A percentile compares a stretch with the other conserved stretches of the same genome.
Conservation (phyloP, 2,329 filamentous ascomycete genomes). For the Lecanicillium sp. region DNA sequence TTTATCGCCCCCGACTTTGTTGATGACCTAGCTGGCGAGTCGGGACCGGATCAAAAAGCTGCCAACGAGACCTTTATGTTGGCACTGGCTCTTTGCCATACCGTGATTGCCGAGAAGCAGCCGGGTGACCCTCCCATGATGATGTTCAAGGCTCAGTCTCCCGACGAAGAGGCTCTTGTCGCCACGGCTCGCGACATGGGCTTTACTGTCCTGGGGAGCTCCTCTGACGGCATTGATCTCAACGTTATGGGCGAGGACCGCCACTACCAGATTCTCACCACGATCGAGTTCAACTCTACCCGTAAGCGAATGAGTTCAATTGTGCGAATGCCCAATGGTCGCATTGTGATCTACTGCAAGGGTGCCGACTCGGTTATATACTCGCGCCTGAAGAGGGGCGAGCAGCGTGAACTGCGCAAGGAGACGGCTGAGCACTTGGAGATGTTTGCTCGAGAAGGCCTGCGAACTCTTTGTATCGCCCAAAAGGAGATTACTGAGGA, state of each 20-base stretch:
- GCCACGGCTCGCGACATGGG: slow-evolving; percentile 92
- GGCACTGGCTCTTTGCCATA: slow-evolving; percentile 89
- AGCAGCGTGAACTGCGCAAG: slow-evolving; percentile 76
- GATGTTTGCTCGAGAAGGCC: slow-evolving; percentile 90
- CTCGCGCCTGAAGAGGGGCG: slow-evolving; percentile 74
- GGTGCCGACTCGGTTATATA: slow-evolving; percentile 97
- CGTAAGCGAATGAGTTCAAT: slow-evolving; percentile 98
- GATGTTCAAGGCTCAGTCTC: slow-evolving; percentile 93
- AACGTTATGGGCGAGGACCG: slow-evolving; percentile 83
- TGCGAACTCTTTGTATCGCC: slow-evolving; percentile 91
- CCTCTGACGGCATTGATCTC: slow-evolving; percentile 72
- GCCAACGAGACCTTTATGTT: slow-evolving; percentile 92
- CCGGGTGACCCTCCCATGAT: slow-evolving; percentile 89
- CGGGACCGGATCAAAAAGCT: slow-evolving; percentile 65
- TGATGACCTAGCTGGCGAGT: slow-evolving; percentile 69
- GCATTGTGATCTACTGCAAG: slow-evolving; percentile 91
- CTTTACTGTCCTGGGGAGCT: slow-evolving; percentile 80
- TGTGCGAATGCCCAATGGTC: slow-evolving; percentile 84
- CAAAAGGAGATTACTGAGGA: slow-evolving; percentile 71
- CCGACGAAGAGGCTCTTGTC: slow-evolving; percentile 91
- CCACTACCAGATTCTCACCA: slow-evolving; percentile 83
- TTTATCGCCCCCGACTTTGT: slow-evolving; percentile 91
- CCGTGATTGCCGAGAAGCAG: slow-evolving; percentile 82
- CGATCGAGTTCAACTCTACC: slow-evolving; percentile 93
- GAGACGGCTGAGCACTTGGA: slow-evolving; percentile 90